Evolutionary conservation across 495 filamentous ascomycete genomes (phyloP).

Genomic region (Penicillium cinerascens): DNA sequence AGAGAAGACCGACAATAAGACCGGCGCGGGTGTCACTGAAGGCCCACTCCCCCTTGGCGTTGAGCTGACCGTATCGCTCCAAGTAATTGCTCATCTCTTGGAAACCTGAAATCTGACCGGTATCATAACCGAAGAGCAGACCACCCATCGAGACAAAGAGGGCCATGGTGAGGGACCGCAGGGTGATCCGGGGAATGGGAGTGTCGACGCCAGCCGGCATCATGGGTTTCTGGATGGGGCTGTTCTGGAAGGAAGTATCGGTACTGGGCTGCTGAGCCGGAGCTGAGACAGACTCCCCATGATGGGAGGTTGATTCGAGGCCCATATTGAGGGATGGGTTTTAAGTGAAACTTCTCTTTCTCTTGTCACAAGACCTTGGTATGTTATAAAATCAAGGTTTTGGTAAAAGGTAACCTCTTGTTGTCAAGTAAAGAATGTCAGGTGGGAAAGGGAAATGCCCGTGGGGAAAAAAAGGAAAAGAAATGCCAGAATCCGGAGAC

Average conservation of each 20-base stretch:
- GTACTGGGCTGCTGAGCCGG: conserved; percentile 24
- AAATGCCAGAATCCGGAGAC: neutral
- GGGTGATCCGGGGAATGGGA: conserved; percentile 40
- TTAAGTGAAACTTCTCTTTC: neutral
- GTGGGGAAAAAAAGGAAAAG: conserved; percentile 16
- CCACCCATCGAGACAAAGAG: conserved; percentile 65
- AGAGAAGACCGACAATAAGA: conserved; percentile 55
- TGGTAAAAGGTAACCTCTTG: neutral
- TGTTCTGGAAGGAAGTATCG: conserved; percentile 26
- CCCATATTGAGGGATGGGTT: conserved; percentile 24
- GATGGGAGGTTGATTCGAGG: conserved; percentile 30
- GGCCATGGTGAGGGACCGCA: conserved; percentile 48
- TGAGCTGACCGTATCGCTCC: conserved; percentile 39
- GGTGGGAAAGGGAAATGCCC: conserved; percentile 5
- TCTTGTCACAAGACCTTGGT: neutral
- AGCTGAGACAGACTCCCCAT: conserved; percentile 37
- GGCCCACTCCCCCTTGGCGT: conserved; percentile 26
- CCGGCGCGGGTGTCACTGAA: conserved; percentile 51
- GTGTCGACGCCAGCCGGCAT: conserved; percentile 32
- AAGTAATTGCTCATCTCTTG: conserved; percentile 56
- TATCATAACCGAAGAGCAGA: conserved; percentile 55
- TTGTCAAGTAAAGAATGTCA: neutral
- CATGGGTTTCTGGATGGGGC: conserved; percentile 23
- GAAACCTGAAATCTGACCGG: conserved; percentile 56
- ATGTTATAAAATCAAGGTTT: neutral